phyloP scores from a whole-genome alignment of 495 filamentous ascomycete species.

The Glarea lozoyensis region DNA sequence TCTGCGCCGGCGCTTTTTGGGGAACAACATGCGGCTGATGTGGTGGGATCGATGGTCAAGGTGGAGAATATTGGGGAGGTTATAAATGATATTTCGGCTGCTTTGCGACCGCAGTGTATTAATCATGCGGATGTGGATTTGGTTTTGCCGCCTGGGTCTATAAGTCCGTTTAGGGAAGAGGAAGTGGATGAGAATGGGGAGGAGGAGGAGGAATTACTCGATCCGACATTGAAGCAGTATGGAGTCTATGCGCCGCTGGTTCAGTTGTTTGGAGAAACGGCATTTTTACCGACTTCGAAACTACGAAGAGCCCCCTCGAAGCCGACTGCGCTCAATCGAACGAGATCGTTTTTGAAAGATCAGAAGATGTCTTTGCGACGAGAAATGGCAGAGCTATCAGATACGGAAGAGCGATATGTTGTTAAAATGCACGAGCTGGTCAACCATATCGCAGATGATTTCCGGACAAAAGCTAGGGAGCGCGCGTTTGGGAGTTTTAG shows the following conservation, averaged over 20 bases:
- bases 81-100: constrained; percentile 57
- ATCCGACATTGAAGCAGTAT: constrained; percentile 56
- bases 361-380: constrained; percentile 78
- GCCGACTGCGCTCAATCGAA: constrained; percentile 66
- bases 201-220: constrained; percentile 51
- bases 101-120: constrained; percentile 67
- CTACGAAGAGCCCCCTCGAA: constrained; percentile 81
- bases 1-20: constrained; percentile 65
- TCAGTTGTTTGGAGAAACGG: constrained; percentile 66
- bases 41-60: constrained; percentile 73
- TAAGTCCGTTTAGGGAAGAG: constrained; percentile 42
- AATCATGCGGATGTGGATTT: constrained; percentile 85
- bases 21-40: constrained; percentile 84
- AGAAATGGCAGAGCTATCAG: constrained; percentile 84
- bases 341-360: constrained; percentile 61
- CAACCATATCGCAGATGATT: constrained; percentile 64
- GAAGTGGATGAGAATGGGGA: constrained; percentile 42
- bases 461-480: constrained; percentile 54
- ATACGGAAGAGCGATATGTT: constrained; percentile 93
- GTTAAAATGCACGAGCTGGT: constrained; percentile 74
- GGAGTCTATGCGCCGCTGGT: constrained; percentile 65
- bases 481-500: constrained; percentile 54
- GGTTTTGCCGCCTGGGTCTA: constrained; percentile 67
- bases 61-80: constrained; percentile 67
- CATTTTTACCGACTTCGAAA: constrained; percentile 83